A percentile compares a stretch with the other conserved stretches of the same genome.
Evolutionary conservation across 2,329 filamentous ascomycete species (phyloP).

Genomic region (Seiridium unicorne): DNA sequence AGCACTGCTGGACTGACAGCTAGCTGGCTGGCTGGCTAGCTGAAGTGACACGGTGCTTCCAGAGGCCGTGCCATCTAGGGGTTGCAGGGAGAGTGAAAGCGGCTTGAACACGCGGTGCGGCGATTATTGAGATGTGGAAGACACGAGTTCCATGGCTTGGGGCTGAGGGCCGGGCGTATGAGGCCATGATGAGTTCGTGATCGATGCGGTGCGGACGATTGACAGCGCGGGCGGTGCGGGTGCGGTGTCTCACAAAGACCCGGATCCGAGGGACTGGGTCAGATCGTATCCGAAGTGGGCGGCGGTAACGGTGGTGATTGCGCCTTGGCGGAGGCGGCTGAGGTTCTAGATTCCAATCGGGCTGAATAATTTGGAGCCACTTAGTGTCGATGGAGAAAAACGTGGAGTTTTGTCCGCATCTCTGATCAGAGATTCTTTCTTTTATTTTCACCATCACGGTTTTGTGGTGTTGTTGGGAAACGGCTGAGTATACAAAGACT

Average conservation of each 20-base stretch:
- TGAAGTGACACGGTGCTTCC: neutral
- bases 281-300: neutral
- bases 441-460: neutral
- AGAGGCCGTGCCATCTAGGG: too few relatives aligned
- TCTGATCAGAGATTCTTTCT: neutral
- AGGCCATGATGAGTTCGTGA: neutral
- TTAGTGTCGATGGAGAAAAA: neutral
- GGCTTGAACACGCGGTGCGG: too few relatives aligned
- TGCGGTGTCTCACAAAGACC: neutral
- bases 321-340: neutral
- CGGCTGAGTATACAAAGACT: neutral
- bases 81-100: too few relatives aligned
- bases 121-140: too few relatives aligned
- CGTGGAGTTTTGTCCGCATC: neutral
- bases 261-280: neutral
- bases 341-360: too few relatives aligned
- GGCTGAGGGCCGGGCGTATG: neutral
- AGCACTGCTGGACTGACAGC: slow-evolving; percentile 36
- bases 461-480: neutral
- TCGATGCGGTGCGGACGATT: neutral
- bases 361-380: too few relatives aligned
- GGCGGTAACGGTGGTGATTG: neutral
- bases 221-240: neutral
- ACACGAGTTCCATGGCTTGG: neutral
- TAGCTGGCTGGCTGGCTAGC: neutral